These are phyloP conservation scores for Ophiocordyceps camponoti-floridani DNA, from an alignment of 2,329 filamentous ascomycete species.

Conservation along the genomic window DNA sequence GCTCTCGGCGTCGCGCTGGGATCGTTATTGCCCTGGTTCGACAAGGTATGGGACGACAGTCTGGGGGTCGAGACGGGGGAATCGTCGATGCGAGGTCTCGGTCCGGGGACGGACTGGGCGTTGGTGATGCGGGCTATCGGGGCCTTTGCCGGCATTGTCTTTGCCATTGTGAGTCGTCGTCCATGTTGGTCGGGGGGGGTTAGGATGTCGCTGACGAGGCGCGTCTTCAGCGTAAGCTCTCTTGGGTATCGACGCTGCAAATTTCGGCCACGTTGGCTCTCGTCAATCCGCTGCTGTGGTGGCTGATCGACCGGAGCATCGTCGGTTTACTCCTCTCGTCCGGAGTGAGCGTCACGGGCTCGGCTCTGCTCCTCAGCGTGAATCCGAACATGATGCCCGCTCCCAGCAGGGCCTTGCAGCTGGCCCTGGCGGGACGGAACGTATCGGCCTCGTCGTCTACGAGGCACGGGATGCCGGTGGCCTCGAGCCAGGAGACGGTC, in stretches of 20 bases:
- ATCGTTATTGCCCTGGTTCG: slow-evolving; percentile 67
- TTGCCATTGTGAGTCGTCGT: slow-evolving; percentile 51
- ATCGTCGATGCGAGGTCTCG: slow-evolving; percentile 14
- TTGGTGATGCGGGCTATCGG: slow-evolving; percentile 37
- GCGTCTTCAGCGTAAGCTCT: slow-evolving; percentile 54
- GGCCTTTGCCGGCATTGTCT: slow-evolving; percentile 42
- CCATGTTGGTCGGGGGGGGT: neutral
- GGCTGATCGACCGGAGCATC: slow-evolving; percentile 78
- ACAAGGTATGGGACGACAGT: slow-evolving; percentile 50
- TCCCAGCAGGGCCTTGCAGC: slow-evolving; percentile 28
- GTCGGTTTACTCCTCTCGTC: slow-evolving; percentile 69
- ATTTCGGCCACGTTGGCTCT: slow-evolving; percentile 77
- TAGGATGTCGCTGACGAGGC: neutral
- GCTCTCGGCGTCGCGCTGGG: slow-evolving; percentile 61
- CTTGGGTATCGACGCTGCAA: slow-evolving; percentile 91
- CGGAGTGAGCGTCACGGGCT: slow-evolving; percentile 55
- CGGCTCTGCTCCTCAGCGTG: slow-evolving; percentile 53
- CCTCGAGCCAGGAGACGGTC: slow-evolving; percentile 39
- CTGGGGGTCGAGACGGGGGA: slow-evolving; percentile 17
- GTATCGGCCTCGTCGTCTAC: neutral
- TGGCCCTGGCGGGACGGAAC: neutral
- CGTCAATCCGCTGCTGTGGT: slow-evolving; percentile 89
- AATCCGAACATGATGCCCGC: slow-evolving; percentile 63
- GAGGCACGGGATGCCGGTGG: neutral
- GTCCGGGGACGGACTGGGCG: slow-evolving; percentile 53